These are phyloP conservation scores for Sclerotinia subarctica DNA, from an alignment of 2,329 filamentous ascomycete genomes.

Conservation along the genomic window DNA sequence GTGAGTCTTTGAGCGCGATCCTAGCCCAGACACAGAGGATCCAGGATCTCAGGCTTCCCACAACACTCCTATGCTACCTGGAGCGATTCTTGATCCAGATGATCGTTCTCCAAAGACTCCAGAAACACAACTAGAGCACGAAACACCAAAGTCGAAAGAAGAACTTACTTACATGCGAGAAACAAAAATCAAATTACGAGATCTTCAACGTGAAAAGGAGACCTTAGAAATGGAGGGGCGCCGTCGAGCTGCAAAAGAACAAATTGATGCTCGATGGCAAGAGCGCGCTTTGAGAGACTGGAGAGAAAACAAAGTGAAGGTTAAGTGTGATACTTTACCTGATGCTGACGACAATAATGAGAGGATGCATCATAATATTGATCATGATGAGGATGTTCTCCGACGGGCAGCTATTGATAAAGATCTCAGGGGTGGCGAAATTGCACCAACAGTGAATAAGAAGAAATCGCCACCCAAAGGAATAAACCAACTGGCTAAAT, in stretches of 20 bases:
- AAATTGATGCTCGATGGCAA: constrained; percentile 10
- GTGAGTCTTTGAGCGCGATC: constrained; percentile 3
- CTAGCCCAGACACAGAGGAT: background rate
- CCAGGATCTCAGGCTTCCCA: no score
- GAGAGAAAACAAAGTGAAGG: background rate
- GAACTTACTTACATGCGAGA: background rate
- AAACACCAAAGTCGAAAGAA: background rate
- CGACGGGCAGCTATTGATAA: background rate
- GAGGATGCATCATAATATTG: background rate
- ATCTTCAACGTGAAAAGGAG: constrained; percentile 12
- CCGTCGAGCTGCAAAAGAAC: constrained; percentile 14
- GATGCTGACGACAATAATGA: background rate
- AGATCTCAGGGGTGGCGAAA: no score
- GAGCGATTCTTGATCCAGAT: background rate
- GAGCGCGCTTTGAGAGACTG: background rate
- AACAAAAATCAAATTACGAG: background rate
- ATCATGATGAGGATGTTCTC: background rate
- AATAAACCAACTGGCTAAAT: constrained; percentile 2
- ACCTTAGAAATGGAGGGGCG: constrained; percentile 16
- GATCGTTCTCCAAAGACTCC: background rate
- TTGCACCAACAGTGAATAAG: background rate
- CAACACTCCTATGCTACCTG: background rate
- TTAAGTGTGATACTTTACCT: no score
- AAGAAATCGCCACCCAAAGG: constrained; percentile 9
- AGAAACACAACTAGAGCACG: background rate